Conservation (phyloP, 257 asterid genomes). For the Solanum piurae region DNA sequence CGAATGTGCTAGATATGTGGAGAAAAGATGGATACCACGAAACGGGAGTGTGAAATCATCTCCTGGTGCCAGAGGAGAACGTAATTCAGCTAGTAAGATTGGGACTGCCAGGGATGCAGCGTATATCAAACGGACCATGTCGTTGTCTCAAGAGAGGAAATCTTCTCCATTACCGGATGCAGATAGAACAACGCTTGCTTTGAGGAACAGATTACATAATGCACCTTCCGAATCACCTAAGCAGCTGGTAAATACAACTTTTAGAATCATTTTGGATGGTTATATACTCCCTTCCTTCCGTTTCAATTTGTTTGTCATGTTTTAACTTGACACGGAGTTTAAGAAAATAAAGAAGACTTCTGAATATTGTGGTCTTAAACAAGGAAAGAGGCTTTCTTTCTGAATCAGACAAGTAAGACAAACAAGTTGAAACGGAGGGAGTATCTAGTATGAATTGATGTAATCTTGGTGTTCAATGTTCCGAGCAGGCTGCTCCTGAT, state of each 20-base stretch:
- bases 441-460: not conserved
- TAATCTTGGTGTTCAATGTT: not conserved
- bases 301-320: not conserved
- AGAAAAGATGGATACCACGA: constrained; percentile 26
- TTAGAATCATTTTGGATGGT: not conserved
- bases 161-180: not conserved
- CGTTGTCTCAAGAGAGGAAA: not conserved
- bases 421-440: not conserved
- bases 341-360: not conserved
- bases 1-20: constrained; percentile 24
- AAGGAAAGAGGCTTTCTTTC: not conserved
- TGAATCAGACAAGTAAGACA: not conserved
- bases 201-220: not conserved
- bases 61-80: constrained; percentile 5
- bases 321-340: not conserved
- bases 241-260: constrained; percentile 3
- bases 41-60: constrained; percentile 1
- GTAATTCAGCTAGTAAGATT: not conserved
- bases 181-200: not conserved
- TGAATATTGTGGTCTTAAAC: not conserved
- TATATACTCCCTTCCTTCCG: not conserved
- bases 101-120: not conserved
- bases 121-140: not conserved
- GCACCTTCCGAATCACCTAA: constrained; percentile 3
- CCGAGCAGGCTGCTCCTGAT: not conserved